A percentile compares a stretch with the other conserved stretches of the same genome.
These are phyloP conservation scores for Brasilioporus rufonigricans DNA, from an alignment of 768 basidiomycete species.

Conservation along the genomic window DNA sequence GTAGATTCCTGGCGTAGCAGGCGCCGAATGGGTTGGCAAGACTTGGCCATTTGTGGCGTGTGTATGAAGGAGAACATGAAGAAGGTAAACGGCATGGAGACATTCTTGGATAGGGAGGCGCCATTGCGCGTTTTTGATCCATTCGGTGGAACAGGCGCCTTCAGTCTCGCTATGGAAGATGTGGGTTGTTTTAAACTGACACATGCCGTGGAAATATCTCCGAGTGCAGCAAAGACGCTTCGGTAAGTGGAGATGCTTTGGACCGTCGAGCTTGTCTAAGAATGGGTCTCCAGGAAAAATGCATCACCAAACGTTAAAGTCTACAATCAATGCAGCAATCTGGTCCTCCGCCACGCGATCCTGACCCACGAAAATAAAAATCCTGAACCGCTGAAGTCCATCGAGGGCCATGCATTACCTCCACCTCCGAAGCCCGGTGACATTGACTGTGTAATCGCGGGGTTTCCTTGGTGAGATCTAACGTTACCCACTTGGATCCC, in stretches of 20 bases:
- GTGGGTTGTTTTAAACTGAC: slow-evolving; percentile 56
- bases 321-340: slow-evolving; percentile 72
- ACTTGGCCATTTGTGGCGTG: slow-evolving; percentile 44
- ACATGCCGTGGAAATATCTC: slow-evolving; percentile 71
- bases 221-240: slow-evolving; percentile 68
- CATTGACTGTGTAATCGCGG: slow-evolving; percentile 62
- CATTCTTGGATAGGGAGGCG: slow-evolving; percentile 28
- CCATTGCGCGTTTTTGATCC: slow-evolving; percentile 39
- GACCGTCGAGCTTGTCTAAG: background rate
- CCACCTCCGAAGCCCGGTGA: slow-evolving; percentile 48
- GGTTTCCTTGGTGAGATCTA: slow-evolving; percentile 69
- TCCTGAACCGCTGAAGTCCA: slow-evolving; percentile 37
- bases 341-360: slow-evolving; percentile 55
- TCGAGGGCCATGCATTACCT: slow-evolving; percentile 42
- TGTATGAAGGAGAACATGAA: slow-evolving; percentile 38
- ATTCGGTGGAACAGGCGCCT: slow-evolving; percentile 54
- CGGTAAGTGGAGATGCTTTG: slow-evolving; percentile 38
- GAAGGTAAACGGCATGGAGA: slow-evolving; percentile 30
- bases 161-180: slow-evolving; percentile 56
- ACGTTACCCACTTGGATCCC: background rate
- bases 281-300: slow-evolving; percentile 34
- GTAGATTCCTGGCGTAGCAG: slow-evolving; percentile 39
- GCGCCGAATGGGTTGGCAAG: slow-evolving; percentile 29
- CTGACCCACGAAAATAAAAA: slow-evolving; percentile 45
- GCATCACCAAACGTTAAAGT: slow-evolving; percentile 53